These are phyloP conservation scores for Cryptococcus depauperatus DNA, from an alignment of 1,284 basidiomycete genomes.

Conservation along the genomic window DNA sequence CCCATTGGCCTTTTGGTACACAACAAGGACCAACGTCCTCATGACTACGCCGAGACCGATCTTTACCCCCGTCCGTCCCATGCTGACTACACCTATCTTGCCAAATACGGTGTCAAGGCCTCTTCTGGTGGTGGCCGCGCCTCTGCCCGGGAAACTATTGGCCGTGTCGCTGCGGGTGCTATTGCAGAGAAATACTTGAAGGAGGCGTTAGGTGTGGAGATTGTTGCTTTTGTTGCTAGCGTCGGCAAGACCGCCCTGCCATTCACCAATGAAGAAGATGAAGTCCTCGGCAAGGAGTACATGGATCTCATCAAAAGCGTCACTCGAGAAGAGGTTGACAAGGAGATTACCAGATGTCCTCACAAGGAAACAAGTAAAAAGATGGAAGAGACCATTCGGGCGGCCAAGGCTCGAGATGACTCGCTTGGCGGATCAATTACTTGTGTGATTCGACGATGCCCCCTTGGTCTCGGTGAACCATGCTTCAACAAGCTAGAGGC, in stretches of 20 bases:
- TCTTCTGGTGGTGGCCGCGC: conserved; percentile 92
- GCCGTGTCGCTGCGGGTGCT: conserved; percentile 93
- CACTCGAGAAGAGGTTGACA: conserved; percentile 82
- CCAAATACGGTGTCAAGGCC: conserved; percentile 96
- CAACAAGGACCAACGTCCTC: conserved; percentile 96
- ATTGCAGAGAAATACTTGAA: conserved; percentile 96
- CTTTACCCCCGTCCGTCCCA: conserved; percentile 94
- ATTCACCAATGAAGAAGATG: conserved; percentile 59
- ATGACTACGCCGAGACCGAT: conserved; percentile 98
- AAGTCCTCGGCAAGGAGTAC: conserved; percentile 77
- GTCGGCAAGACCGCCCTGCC: conserved; percentile 84
- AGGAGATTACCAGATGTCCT: conserved; percentile 81
- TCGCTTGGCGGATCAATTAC: conserved; percentile 97
- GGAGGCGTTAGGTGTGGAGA: conserved; percentile 79
- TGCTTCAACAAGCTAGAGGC: conserved; percentile 99
- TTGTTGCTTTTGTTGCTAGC: conserved; percentile 92
- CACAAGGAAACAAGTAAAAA: conserved; percentile 75
- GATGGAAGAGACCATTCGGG: conserved; percentile 91
- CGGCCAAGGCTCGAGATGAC: conserved; percentile 82
- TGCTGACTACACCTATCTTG: conserved; percentile 96
- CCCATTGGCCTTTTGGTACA: conserved; percentile 92
- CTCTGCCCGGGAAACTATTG: conserved; percentile 94
- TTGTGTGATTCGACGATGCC: conserved; percentile 86
- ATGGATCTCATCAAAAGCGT: conserved; percentile 68
- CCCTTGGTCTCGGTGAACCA: conserved; percentile 89